phyloP scores from a whole-genome alignment of 2,329 filamentous ascomycete genomes.

The Penicillium occitanis region DNA sequence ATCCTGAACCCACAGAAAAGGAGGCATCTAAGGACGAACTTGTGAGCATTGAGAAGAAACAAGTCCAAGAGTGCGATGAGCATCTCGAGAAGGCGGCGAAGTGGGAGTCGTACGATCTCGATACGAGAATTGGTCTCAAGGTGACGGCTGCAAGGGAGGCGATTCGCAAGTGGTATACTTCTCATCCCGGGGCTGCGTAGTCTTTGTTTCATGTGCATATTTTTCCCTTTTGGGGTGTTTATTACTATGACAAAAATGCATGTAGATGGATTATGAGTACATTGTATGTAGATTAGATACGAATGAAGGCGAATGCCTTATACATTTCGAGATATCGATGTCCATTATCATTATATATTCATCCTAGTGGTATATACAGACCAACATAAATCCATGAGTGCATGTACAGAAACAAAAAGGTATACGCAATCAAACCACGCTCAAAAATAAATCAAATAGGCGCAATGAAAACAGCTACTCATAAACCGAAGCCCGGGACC shows the following conservation, averaged over 20 bases:
- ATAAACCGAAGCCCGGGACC: conserved; percentile 21
- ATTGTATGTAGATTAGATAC: not conserved
- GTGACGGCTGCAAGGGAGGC: conserved; percentile 49
- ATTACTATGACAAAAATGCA: not conserved
- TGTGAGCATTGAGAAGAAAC: conserved; percentile 34
- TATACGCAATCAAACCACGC: not conserved
- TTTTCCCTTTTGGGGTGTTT: not conserved
- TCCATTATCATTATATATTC: not conserved
- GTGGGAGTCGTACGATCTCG: conserved; percentile 63
- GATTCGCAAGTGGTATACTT: conserved; percentile 44
- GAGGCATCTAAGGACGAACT: conserved; percentile 31
- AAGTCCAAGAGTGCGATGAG: conserved; percentile 54
- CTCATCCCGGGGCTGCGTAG: conserved; percentile 25
- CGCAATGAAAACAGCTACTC: not conserved
- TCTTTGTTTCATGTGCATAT: not conserved
- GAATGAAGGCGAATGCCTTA: not conserved
- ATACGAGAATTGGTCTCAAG: conserved; percentile 56
- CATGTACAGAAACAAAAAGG: not conserved
- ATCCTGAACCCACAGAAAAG: not conserved
- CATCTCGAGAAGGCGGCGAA: conserved; percentile 58
- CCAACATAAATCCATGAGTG: not conserved
- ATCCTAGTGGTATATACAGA: not conserved
- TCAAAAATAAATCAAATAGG: not conserved
- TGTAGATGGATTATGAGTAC: not conserved
- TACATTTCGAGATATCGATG: not conserved